Percentiles rank a stretch among this genome's conserved stretches.
phyloP scores from a whole-genome alignment of 2,329 filamentous ascomycete species.

The Fusarium fracticaudum region DNA sequence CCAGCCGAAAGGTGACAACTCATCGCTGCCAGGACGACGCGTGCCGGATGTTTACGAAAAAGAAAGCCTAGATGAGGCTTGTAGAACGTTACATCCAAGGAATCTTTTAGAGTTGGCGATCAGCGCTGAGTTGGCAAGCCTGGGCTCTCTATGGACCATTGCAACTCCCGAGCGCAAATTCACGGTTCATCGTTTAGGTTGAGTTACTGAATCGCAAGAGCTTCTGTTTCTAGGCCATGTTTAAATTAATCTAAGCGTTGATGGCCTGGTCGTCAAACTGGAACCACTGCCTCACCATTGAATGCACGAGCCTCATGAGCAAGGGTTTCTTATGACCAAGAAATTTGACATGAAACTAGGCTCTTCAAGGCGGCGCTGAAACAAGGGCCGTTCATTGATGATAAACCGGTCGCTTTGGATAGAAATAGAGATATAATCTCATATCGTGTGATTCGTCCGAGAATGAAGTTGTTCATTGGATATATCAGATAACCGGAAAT shows the following conservation, averaged over 20 bases:
- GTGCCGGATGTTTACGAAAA: conserved; percentile 13
- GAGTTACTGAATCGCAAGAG: conserved; percentile 3
- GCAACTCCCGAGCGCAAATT: conserved; percentile 10
- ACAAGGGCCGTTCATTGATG: conserved; percentile 17
- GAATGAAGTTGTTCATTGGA: not conserved
- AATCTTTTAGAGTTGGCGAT: conserved; percentile 19
- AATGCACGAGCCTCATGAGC: conserved; percentile 26
- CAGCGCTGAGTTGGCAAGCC: conserved; percentile 31
- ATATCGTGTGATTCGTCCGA: not conserved
- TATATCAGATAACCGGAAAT: not conserved
- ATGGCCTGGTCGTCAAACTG: conserved; percentile 3
- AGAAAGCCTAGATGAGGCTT: not conserved
- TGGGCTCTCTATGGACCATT: conserved; percentile 5
- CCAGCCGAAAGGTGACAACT: conserved; percentile 2
- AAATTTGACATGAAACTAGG: conserved; percentile 25
- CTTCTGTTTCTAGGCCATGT: conserved; percentile 1
- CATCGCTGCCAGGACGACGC: conserved; percentile 12
- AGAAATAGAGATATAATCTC: not conserved
- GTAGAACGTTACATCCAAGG: conserved; percentile 10
- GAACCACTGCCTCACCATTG: conserved; percentile 38
- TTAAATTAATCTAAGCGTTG: not conserved
- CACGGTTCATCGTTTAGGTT: not conserved
- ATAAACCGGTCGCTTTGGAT: not conserved
- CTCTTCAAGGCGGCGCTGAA: conserved; percentile 22
- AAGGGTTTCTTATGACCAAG: conserved; percentile 1